A percentile compares a stretch with the other conserved stretches of the same genome.
phyloP scores from a whole-genome alignment of 805 yeast genomes.

The Yarrowia alimentaria region DNA sequence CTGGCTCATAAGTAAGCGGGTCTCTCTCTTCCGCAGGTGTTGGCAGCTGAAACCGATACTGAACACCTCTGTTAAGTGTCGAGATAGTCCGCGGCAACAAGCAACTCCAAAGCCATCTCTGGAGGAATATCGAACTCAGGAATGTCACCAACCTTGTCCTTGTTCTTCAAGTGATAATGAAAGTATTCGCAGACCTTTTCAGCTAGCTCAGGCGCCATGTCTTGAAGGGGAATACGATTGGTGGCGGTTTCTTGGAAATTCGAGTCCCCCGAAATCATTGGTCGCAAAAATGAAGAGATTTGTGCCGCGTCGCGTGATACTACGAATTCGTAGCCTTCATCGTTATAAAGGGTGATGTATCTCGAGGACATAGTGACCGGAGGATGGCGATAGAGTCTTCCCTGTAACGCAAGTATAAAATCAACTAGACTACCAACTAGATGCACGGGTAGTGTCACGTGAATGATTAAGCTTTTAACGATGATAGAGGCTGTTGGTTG shows the following conservation, averaged over 20 bases:
- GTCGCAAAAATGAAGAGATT: conserved; percentile 61
- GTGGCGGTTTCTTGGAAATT: conserved; percentile 57
- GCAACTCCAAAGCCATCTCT: conserved; percentile 84
- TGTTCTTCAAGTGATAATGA: conserved; percentile 69
- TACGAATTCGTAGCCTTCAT: conserved; percentile 65
- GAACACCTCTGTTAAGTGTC: conserved; percentile 41
- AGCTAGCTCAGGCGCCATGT: conserved; percentile 68
- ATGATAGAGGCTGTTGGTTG: no score
- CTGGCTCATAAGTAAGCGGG: no score
- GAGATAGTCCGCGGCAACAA: conserved; percentile 90
- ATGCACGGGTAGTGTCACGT: no score
- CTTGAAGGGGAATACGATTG: conserved; percentile 54
- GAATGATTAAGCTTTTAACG: no score
- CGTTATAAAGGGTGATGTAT: no score
- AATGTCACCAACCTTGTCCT: conserved; percentile 49
- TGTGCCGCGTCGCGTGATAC: conserved; percentile 72
- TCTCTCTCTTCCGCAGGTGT: background rate
- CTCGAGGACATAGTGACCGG: no score
- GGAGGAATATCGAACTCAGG: conserved; percentile 93
- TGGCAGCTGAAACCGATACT: background rate
- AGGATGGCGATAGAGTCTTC: no score
- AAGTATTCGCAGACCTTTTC: conserved; percentile 83
- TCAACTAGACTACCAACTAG: no score
- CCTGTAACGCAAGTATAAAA: no score
- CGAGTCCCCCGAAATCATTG: conserved; percentile 46